phyloP scores from a whole-genome alignment of 2,329 filamentous ascomycete species.

The Penicillium frequentans region DNA sequence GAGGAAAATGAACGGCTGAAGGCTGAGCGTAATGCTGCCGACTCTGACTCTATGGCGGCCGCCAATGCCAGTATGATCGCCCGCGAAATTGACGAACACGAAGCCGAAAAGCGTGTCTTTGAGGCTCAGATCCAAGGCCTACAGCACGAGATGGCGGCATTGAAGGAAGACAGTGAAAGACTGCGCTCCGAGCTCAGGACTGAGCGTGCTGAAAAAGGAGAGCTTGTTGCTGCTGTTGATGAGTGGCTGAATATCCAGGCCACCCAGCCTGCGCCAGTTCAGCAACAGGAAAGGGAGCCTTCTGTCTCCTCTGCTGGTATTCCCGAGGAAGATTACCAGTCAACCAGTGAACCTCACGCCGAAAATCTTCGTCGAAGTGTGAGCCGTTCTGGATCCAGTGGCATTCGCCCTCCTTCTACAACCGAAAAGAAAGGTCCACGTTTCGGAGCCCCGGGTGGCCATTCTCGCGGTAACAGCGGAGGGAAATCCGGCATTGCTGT shows the following conservation, averaged over 20 bases:
- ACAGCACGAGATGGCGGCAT: constrained; percentile 67
- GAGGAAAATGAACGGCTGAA: constrained; percentile 75
- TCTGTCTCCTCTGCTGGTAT: constrained; percentile 19
- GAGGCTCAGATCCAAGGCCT: constrained; percentile 75
- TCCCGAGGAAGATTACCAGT: constrained; percentile 13
- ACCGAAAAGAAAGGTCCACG: constrained; percentile 33
- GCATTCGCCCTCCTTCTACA: constrained; percentile 32
- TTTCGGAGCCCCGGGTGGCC: constrained; percentile 31
- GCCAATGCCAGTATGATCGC: constrained; percentile 47
- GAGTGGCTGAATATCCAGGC: constrained; percentile 47
- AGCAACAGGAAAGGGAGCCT: constrained; percentile 9
- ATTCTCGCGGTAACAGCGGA: constrained; percentile 37
- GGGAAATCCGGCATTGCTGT: constrained; percentile 39
- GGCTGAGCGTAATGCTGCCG: constrained; percentile 63
- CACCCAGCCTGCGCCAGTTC: constrained; percentile 14
- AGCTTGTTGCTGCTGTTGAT: constrained; percentile 49
- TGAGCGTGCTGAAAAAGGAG: constrained; percentile 52
- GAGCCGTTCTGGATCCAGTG: constrained; percentile 29
- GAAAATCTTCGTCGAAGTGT: constrained; percentile 26
- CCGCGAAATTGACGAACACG: constrained; percentile 59
- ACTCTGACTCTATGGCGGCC: constrained; percentile 55
- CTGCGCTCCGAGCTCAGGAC: constrained; percentile 60
- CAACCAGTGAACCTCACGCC: constrained; percentile 12
- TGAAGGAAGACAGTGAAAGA: constrained; percentile 67
- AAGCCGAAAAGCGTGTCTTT: constrained; percentile 67